phyloP scores from a whole-genome alignment of 2,329 filamentous ascomycete genomes.

The Talaromyces amestolkiae region DNA sequence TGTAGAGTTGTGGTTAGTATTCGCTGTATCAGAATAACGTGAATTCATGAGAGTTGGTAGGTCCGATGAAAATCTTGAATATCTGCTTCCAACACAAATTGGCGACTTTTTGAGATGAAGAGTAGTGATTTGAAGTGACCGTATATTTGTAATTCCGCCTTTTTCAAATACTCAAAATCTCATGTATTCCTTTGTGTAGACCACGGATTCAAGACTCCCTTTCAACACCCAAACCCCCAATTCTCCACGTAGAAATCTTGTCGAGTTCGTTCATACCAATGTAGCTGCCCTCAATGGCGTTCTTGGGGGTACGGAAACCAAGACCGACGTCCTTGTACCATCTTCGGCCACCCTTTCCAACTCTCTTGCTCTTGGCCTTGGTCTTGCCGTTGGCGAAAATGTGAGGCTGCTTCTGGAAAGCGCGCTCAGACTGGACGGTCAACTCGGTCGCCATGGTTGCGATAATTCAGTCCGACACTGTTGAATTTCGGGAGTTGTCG shows the following conservation, averaged over 20 bases:
- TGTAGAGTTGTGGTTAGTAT: conserved; percentile 44
- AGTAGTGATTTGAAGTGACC: not conserved
- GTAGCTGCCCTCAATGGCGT: conserved; percentile 97
- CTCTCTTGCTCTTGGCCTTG: conserved; percentile 74
- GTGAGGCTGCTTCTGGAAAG: conserved; percentile 99
- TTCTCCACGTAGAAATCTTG: not conserved
- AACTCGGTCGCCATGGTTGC: conserved; percentile 93
- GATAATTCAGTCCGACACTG: conserved; percentile 49
- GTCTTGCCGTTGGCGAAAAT: conserved; percentile 99
- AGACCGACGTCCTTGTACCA: conserved; percentile 99
- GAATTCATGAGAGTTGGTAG: conserved; percentile 1
- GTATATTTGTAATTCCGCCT: not conserved
- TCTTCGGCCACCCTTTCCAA: conserved; percentile 83
- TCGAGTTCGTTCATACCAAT: conserved; percentile 72
- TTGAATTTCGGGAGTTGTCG: conserved; percentile 23
- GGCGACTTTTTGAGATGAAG: not conserved
- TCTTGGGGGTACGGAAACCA: conserved; percentile 98
- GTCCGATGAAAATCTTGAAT: conserved; percentile 14
- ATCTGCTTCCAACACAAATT: conserved; percentile 1
- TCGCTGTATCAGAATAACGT: conserved; percentile 2
- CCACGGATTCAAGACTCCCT: conserved; percentile 11
- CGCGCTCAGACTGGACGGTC: conserved; percentile 99
- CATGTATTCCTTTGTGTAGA: not conserved
- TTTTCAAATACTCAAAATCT: not conserved
- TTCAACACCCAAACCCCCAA: not conserved